phyloP scores from a whole-genome alignment of 345 rosid genomes.

The Orychophragmus violaceus region DNA sequence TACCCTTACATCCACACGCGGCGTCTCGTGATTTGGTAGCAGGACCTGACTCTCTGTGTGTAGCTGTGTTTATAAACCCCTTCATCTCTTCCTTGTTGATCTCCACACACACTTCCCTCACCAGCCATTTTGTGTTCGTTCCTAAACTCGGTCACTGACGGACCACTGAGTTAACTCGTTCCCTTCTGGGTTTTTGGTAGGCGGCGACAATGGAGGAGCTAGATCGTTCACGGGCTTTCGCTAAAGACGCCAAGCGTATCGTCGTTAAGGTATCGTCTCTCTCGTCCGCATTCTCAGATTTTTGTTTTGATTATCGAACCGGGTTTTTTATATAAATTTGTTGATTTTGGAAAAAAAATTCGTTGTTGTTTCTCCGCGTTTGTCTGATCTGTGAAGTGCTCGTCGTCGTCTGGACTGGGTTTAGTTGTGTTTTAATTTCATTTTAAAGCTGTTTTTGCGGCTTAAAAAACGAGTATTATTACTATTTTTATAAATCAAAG shows the following conservation, averaged over 20 bases:
- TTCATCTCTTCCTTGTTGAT: conserved; percentile 8
- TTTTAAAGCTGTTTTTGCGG: not conserved
- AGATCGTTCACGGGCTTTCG: conserved; percentile 67
- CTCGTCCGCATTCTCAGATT: conserved; percentile 21
- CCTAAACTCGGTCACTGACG: not conserved
- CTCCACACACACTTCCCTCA: conserved; percentile 19
- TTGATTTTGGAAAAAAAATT: too few relatives aligned
- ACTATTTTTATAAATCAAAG: too few relatives aligned
- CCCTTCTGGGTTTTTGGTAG: not conserved
- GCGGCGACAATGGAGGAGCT: conserved; percentile 27
- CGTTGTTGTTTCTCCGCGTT: not conserved
- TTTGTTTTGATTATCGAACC: not conserved
- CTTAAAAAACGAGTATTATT: too few relatives aligned
- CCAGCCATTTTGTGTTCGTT: conserved; percentile 3
- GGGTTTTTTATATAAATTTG: too few relatives aligned
- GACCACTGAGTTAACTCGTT: conserved; percentile 21
- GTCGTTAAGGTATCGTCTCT: conserved; percentile 58
- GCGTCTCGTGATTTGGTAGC: conserved; percentile 7
- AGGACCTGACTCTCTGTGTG: conserved; percentile 6
- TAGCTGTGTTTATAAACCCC: conserved; percentile 28
- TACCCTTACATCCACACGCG: conserved; percentile 18
- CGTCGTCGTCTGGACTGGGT: not conserved
- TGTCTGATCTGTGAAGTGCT: conserved; percentile 19
- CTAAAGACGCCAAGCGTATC: conserved; percentile 81
- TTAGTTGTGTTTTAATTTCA: not conserved